Conservation (phyloP, 257 asterid species). For the Solanum arcanum region DNA sequence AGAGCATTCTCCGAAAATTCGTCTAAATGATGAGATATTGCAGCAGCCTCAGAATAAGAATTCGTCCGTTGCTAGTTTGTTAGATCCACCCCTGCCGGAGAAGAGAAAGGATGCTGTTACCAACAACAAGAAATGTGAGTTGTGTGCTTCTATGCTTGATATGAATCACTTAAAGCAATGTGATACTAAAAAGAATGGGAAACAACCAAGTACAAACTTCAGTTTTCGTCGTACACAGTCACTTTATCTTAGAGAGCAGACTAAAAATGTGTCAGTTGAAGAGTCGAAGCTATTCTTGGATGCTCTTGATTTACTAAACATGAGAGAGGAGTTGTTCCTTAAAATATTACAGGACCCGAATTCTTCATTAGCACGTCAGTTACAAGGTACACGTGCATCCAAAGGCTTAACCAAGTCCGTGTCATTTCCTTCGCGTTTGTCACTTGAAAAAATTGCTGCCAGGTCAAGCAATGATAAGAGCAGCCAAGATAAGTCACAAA, state of each 20-base stretch:
- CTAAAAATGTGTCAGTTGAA: slow-evolving; percentile 28
- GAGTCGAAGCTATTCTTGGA: slow-evolving; percentile 67
- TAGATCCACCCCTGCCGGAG: slow-evolving; percentile 12
- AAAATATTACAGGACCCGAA: slow-evolving; percentile 57
- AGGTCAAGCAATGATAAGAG: background rate
- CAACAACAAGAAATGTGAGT: slow-evolving; percentile 2
- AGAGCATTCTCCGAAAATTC: background rate
- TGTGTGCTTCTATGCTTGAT: slow-evolving; percentile 17
- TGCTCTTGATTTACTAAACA: slow-evolving; percentile 59
- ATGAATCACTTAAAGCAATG: slow-evolving; percentile 36
- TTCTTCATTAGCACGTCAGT: slow-evolving; percentile 30
- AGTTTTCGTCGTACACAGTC: slow-evolving; percentile 36
- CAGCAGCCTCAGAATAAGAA: slow-evolving; percentile 1
- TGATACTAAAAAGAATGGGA: slow-evolving; percentile 17
- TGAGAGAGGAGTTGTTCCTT: slow-evolving; percentile 69
- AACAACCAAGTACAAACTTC: slow-evolving; percentile 30
- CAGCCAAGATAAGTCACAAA: background rate
- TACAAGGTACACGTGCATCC: slow-evolving; percentile 32
- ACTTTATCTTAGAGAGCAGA: slow-evolving; percentile 38
- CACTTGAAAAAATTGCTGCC: slow-evolving; percentile 1
- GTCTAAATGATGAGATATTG: background rate
- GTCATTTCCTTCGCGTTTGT: slow-evolving; percentile 39
- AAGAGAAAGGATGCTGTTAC: background rate
- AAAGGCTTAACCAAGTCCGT: slow-evolving; percentile 44
- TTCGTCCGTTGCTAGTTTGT: slow-evolving; percentile 5